Base-by-base conservation (phyloP, 2,329 filamentous ascomycete species). In the Pyrenophora tritici-repentis region DNA sequence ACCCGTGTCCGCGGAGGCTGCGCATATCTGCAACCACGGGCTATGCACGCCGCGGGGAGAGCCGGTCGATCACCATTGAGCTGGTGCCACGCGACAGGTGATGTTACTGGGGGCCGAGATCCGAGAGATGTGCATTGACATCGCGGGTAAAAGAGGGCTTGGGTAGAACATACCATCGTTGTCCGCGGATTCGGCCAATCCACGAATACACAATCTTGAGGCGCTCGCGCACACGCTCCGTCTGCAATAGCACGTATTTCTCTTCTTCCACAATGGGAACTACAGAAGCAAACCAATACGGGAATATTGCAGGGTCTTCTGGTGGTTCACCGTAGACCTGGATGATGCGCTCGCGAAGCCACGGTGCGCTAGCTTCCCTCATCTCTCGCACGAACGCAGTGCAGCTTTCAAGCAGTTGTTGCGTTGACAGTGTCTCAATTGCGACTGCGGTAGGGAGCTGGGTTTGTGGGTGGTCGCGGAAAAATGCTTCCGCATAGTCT, bases 261-360 rank as follows among this genome's bases (percentile, higher is more conserved):
- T 94, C 88, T 22, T 85, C 77, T 20, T 94, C 89, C 12, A 83
- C 81, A 32, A 94, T 85, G 0, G 91, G 91, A 10, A 96, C 74
- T 16, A 94, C 86, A 65, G 85, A 90, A 8, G 89, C 91, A 60
- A 96, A 88, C 92, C 92, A 97, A 81, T 91, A 96, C 0, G 91
- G 89, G 60, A 96, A 94, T 1, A 84, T 72, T 3, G 86, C 86
- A 1, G 90, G 86, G 64, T 96, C 90, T 13, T 83, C 78, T 0
- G 91, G 91, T 16, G 87, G 87, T 50, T 88, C 84, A 10, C 91
- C 91, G 59, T 93, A 94, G 5, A 89, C 85, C 26, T 84, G 76
- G 24, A 92, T 76, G 29, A 92, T 86, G 7, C 87, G 83, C 34
- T 86, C 81, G 47, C 89, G 84, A 22, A 95, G 77, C 91, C 90